Evolutionary conservation across 257 asterid genomes (phyloP), one percentile per base, ranked within the genome.

Genomic region (Salvia miltiorrhiza): DNA sequence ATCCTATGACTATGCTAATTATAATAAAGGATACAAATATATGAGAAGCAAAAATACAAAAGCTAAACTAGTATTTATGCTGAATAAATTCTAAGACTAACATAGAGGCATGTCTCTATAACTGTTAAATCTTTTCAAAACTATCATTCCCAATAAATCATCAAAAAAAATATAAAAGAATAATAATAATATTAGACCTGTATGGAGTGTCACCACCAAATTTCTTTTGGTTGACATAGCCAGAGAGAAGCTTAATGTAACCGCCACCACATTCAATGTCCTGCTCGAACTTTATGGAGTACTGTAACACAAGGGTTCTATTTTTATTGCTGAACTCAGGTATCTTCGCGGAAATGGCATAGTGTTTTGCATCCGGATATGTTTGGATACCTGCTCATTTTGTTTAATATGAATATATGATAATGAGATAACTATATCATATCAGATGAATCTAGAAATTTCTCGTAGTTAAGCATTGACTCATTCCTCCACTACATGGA

Each of bases 201-300:
- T 94, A 94, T 65, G 99, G 99, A 54, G 99, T 94, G 73, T 91
- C 99, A 13, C 99, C 99, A 2, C 99, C 97, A 63, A 89, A 91
- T 76, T 94, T 94, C 90, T 94, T 94, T 73, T 94, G 99, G 71
- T 91, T 94, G 58, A 91, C 97, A 79, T 73, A 91, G 75, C 95
- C 97, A 41, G 99, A 94, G 39, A 79, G 90, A 83, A 94, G 97
- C 88, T 94, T 94, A 23, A 94, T 84, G 53, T 94, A 94, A 64
- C 99, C 99, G 1, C 99, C 99, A 32, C 99, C 99, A 64, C 99
- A 94, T 78, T 94, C 99, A 59, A 94, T 94, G 77, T 94, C 97
- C 75, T 94, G 97, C 82, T 94, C 99, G 40, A 91, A 50, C 76
- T 84, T 89, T 50, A 94, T 89, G 50, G 99, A 94, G 58, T 89